Base-by-base conservation (phyloP, 208 protist species). In the Phytomonas sp. region DNA sequence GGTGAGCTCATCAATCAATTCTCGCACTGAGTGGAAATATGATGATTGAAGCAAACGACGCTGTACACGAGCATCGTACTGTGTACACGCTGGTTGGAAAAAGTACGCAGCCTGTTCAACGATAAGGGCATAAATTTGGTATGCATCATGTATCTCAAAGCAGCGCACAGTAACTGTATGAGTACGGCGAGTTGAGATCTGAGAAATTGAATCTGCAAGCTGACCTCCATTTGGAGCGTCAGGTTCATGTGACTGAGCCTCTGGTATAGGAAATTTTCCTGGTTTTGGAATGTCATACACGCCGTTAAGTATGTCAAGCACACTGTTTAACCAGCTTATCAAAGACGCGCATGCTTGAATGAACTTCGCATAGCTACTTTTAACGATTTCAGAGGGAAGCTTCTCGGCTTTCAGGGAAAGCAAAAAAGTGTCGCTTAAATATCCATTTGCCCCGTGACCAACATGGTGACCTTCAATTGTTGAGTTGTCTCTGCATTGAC, bases 61-160 rank as follows among this genome's bases (percentile, higher is more conserved):
- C 28, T 83, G 74, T 20, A 89, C 63, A 11, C 86, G 84, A 26
- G 78, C 53, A 65, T 93, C 87, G 69, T 88, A 87, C 20, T 76
- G 68, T 33, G 82, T 88, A 74, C 89, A 90, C 63, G 88, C 75
- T 2, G 73, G 75, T 9, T 87, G 31, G 62, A 90, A 93, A 60
- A 88, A 92, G 60, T 77, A 79, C 60, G 79, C 77, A 13, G 82
- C 70, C 66, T 88, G 77, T 17, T 81, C 74, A 56, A 84, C 72
- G 31, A 89, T 72, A 31, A 67, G 67, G 31, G 67, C 77, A 67
- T 91, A 95, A n/a, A 89, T 75, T 67, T 82, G 76, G 62, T 72
- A 70, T 15, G 87, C 81, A 40, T 95, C 83, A 40, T 85, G 84
- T 28, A 93, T 81, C 62, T 95, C 79, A 63, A 88, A 93, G 17